Percentiles rank a stretch among this genome's conserved stretches.
Conservation (phyloP, 768 basidiomycete species). For the Holtermanniella nyarrowii region DNA sequence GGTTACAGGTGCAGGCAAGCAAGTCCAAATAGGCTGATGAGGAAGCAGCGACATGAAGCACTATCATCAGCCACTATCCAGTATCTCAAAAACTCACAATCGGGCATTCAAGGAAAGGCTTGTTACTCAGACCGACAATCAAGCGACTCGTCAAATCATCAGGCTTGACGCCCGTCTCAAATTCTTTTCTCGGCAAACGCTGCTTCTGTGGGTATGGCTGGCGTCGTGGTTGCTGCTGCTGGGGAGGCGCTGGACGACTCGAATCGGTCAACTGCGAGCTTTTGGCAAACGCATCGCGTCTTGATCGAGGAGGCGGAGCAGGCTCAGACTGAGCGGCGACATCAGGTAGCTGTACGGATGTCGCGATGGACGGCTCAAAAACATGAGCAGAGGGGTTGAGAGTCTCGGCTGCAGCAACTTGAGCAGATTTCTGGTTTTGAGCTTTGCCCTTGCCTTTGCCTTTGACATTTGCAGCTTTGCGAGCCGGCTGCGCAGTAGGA, state of each 20-base stretch:
- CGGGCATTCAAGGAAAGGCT: constrained; percentile 35
- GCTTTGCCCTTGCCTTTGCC: no score
- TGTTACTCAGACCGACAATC: constrained; percentile 21
- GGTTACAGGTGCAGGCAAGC: constrained; percentile 49
- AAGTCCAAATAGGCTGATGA: constrained; percentile 76
- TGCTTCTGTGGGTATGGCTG: not conserved
- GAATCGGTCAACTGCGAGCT: not conserved
- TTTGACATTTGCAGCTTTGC: no score
- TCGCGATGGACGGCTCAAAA: not conserved
- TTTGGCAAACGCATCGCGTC: not conserved
- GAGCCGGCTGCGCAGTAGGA: no score
- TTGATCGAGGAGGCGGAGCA: not conserved
- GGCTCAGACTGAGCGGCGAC: not conserved
- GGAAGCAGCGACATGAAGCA: constrained; percentile 75
- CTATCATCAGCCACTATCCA: constrained; percentile 6
- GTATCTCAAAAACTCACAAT: constrained; percentile 20
- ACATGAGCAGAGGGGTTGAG: not conserved
- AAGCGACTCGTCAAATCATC: constrained; percentile 32
- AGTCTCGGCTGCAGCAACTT: not conserved
- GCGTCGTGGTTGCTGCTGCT: not conserved
- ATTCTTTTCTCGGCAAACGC: not conserved
- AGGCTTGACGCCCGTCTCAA: constrained; percentile 23
- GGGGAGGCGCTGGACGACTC: not conserved
- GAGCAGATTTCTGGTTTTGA: no score
- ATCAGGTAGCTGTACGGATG: not conserved